Evolutionary conservation across 1,284 basidiomycete species (phyloP), one percentile per base, ranked within the genome.

Genomic region (Lentinula novae-zelandiae): DNA sequence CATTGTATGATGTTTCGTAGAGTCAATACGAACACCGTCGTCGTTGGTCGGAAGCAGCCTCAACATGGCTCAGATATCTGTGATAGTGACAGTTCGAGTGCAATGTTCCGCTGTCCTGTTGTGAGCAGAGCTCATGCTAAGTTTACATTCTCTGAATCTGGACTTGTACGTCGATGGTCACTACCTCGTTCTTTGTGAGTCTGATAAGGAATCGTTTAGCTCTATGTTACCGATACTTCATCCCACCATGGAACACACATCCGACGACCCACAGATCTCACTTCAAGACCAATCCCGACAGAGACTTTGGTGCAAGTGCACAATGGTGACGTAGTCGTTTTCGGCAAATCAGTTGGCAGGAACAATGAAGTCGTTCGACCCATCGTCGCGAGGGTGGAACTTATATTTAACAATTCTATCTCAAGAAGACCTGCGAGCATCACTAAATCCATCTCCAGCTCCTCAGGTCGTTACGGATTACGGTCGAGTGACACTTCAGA

Each of bases 281-380:
- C 75, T 15, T 76, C 80, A 9, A 80, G 68, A 62, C 72, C 69
- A 59, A 70, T 87, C 27, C 69, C 72, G 48, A 74, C 82, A 17
- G 80, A 85, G 63, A 74, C 73, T 0, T 78, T 82, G 12, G 77
- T 74, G 34, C 68, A 75, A 17, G 79, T 91, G 40, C 69, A 75
- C 38, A 82, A 89, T 67, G 87, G 86, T 60, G 89, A 90, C 69
- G 69, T 80, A 42, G 67, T 91, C 63, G 90, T 87, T 1, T 89
- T 91, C 68, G 89, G 89, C 64, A 90, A 90, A 73, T 73, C 78
- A 5, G 89, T 91, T 1, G 85, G 83, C 33, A 80, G 79, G 61
- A 81, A 82, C 53, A 76, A 79, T 39, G 80, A 80, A 57, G 71
- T 79, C 34, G 88, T 90, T 36, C 75, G 76, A 2, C 88, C 88